phyloP scores from a whole-genome alignment of 345 rosid species.

The Noccaea caerulescens region DNA sequence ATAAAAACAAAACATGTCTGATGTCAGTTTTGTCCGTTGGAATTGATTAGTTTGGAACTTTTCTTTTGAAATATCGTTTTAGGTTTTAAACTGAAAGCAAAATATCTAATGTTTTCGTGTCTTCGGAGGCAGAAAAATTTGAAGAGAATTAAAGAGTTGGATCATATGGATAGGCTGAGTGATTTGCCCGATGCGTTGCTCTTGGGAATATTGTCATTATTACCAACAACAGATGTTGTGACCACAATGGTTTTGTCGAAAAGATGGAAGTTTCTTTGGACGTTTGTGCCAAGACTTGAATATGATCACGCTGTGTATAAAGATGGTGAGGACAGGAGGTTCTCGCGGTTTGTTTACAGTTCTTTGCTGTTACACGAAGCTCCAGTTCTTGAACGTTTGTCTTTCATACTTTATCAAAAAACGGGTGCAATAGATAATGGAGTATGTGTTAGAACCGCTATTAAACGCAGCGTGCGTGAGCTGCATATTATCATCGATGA shows the following conservation, averaged over 20 bases:
- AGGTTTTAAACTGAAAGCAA: too few relatives aligned
- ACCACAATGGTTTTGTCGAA: slow-evolving; percentile 3
- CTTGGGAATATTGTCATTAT: background rate
- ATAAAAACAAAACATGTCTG: too few relatives aligned
- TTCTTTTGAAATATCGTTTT: too few relatives aligned
- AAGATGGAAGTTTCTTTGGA: slow-evolving; percentile 8
- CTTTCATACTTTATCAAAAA: background rate
- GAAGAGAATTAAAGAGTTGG: background rate
- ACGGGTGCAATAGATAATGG: background rate
- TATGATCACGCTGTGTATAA: background rate
- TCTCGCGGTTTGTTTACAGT: slow-evolving; percentile 9
- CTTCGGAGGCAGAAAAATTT: too few relatives aligned
- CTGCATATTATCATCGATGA: background rate
- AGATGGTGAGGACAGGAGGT: background rate
- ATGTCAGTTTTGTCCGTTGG: too few relatives aligned
- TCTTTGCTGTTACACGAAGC: slow-evolving; percentile 13
- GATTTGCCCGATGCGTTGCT: background rate
- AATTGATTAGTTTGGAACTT: too few relatives aligned
- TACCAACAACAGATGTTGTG: slow-evolving; percentile 1
- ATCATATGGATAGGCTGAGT: slow-evolving; percentile 8
- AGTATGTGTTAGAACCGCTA: background rate
- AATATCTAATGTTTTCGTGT: too few relatives aligned
- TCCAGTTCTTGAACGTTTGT: slow-evolving; percentile 7
- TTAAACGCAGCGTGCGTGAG: background rate
- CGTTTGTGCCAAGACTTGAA: background rate